Evolutionary conservation across 78 protist genomes (phyloP).

Genomic region (Polysphondylium violaceum): DNA sequence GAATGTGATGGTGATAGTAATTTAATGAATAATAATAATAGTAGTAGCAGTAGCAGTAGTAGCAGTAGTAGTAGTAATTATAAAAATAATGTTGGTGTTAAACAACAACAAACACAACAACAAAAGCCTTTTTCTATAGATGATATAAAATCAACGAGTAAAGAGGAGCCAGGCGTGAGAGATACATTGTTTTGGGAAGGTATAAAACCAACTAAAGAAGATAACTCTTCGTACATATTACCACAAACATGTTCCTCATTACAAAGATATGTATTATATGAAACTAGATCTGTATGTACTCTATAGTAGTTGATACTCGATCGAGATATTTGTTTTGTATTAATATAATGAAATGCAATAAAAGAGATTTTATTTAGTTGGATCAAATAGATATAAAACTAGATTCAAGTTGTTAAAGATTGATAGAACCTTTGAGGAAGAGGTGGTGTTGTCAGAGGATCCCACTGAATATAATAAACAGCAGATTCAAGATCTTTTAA

Average conservation of each 20-base stretch:
- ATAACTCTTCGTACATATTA: conserved; percentile 26
- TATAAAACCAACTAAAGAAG: background rate
- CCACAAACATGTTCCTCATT: conserved; percentile 55
- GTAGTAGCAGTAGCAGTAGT: too few species aligned
- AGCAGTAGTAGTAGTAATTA: too few species aligned
- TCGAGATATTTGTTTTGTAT: background rate
- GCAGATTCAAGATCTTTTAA: conserved; percentile 65
- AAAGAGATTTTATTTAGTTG: conserved; percentile 90
- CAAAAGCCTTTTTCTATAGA: too few species aligned
- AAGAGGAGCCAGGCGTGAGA: too few species aligned
- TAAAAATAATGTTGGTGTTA: too few species aligned
- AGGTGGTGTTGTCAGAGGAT: conserved; percentile 77
- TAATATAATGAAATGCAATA: background rate
- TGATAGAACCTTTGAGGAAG: conserved; percentile 71
- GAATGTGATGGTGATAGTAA: too few species aligned
- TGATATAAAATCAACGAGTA: too few species aligned
- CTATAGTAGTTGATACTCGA: background rate
- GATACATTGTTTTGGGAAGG: conserved; percentile 31
- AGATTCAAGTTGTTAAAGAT: conserved; percentile 81
- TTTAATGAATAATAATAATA: too few species aligned
- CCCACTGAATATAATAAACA: conserved; percentile 77
- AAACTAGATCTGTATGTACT: conserved; percentile 52
- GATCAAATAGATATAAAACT: conserved; percentile 69
- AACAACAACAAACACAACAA: too few species aligned
- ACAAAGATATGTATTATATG: conserved; percentile 77